phyloP scores from a whole-genome alignment of 805 yeast genomes.

The Kluyveromyces starmeri region DNA sequence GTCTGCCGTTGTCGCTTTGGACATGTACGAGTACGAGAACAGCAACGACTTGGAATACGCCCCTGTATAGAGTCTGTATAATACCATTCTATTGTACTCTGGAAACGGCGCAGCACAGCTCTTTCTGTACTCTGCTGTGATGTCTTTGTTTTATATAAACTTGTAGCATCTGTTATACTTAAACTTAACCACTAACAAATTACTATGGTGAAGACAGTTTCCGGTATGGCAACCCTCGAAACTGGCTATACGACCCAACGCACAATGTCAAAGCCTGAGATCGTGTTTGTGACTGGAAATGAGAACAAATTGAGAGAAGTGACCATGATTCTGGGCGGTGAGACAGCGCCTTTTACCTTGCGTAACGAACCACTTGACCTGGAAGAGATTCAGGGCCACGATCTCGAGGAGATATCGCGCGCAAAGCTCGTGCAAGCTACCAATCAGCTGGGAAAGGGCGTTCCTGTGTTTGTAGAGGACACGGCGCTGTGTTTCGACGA shows the following conservation, averaged over 20 bases:
- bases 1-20: slow-evolving; percentile 93
- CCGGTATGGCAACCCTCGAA: no score
- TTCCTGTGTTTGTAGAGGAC: slow-evolving; percentile 88
- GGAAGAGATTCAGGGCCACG: slow-evolving; percentile 86
- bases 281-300: slow-evolving; percentile 82
- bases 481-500: slow-evolving; percentile 84
- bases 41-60: slow-evolving; percentile 73
- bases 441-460: slow-evolving; percentile 47
- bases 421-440: slow-evolving; percentile 70
- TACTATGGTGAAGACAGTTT: no score
- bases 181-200: no score
- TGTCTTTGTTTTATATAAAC: no score
- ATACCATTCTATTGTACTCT: no score
- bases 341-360: slow-evolving; percentile 30
- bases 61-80: slow-evolving; percentile 13
- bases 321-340: slow-evolving; percentile 48
- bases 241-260: no score
- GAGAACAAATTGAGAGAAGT: slow-evolving; percentile 83
- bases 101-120: no score
- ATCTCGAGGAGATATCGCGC: slow-evolving; percentile 64
- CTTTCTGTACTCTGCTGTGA: no score
- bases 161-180: no score
- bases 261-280: slow-evolving; percentile 13
- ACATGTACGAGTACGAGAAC: slow-evolving; percentile 95
- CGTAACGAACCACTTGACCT: slow-evolving; percentile 65